These are phyloP conservation scores for Boletellus deceptivus DNA, from an alignment of 1,284 basidiomycete genomes.

Conservation along the genomic window DNA sequence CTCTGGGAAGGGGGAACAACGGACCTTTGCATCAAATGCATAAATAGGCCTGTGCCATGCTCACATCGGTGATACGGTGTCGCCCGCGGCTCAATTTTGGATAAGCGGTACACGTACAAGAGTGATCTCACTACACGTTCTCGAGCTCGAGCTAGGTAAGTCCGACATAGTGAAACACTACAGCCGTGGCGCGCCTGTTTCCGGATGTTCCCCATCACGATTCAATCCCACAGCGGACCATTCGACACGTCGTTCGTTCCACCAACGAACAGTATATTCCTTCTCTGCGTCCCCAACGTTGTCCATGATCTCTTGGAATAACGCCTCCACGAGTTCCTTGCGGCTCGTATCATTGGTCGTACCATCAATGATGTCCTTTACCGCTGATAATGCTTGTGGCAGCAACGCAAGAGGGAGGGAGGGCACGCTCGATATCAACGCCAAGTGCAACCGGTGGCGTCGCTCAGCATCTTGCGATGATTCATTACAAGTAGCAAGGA, in stretches of 20 bases:
- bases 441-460: slow-evolving; percentile 52
- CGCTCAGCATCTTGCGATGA: slow-evolving; percentile 30
- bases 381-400: slow-evolving; percentile 48
- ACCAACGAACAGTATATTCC: slow-evolving; percentile 63
- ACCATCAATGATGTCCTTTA: slow-evolving; percentile 38
- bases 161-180: slow-evolving; percentile 1
- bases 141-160: too few species aligned
- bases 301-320: slow-evolving; percentile 60
- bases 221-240: slow-evolving; percentile 16
- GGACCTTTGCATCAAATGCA: too few species aligned
- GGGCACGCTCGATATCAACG: slow-evolving; percentile 58
- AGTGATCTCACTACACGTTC: too few species aligned
- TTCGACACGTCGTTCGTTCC: slow-evolving; percentile 45
- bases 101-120: too few species aligned
- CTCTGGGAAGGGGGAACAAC: neutral
- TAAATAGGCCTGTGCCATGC: too few species aligned
- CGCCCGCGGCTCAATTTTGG: too few species aligned
- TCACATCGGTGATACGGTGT: too few species aligned
- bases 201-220: neutral
- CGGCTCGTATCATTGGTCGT: slow-evolving; percentile 19
- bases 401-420: slow-evolving; percentile 56
- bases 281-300: slow-evolving; percentile 66
- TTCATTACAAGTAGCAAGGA: slow-evolving; percentile 39
- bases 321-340: slow-evolving; percentile 50
- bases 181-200: slow-evolving; percentile 10